These are phyloP conservation scores for Aureobasidium melanogenum DNA, from an alignment of 2,329 filamentous ascomycete species.

Conservation along the genomic window DNA sequence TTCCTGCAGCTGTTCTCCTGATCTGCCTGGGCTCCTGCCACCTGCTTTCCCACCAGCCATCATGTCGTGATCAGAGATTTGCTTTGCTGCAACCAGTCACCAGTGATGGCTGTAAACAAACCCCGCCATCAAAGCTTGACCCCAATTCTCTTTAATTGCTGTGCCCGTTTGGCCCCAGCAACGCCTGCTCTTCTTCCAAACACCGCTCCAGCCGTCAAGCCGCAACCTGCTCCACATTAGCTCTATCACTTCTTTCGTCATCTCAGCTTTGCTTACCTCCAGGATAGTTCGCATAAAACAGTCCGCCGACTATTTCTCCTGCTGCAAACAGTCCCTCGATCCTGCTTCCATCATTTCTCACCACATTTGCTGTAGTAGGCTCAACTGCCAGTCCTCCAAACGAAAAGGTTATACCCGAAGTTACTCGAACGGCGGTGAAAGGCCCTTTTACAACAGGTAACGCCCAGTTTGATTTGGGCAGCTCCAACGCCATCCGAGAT, in stretches of 20 bases:
- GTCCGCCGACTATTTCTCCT: constrained; percentile 58
- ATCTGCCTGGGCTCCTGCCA: background rate
- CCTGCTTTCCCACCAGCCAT: background rate
- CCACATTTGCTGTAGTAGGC: constrained; percentile 44
- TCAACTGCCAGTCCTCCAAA: constrained; percentile 56
- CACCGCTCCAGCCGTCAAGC: constrained; percentile 51
- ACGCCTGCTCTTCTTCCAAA: constrained; percentile 39
- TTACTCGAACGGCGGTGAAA: constrained; percentile 56
- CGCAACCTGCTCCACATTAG: constrained; percentile 33
- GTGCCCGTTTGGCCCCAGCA: constrained; percentile 19
- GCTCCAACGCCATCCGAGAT: constrained; percentile 29
- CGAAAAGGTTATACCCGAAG: constrained; percentile 59
- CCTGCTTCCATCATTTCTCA: constrained; percentile 36
- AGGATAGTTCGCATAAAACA: constrained; percentile 57
- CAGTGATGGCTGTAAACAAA: background rate
- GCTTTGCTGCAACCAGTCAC: background rate
- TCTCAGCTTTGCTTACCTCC: constrained; percentile 30
- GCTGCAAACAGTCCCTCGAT: constrained; percentile 51
- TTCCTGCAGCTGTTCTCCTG: constrained; percentile 4
- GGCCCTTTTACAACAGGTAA: constrained; percentile 47
- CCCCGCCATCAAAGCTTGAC: constrained; percentile 2
- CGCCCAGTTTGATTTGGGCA: constrained; percentile 61
- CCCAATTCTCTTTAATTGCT: constrained; percentile 5
- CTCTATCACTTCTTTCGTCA: background rate
- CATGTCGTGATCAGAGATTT: background rate